phyloP scores from a whole-genome alignment of 306 rosid genomes.

The Phaseolus lunatus region DNA sequence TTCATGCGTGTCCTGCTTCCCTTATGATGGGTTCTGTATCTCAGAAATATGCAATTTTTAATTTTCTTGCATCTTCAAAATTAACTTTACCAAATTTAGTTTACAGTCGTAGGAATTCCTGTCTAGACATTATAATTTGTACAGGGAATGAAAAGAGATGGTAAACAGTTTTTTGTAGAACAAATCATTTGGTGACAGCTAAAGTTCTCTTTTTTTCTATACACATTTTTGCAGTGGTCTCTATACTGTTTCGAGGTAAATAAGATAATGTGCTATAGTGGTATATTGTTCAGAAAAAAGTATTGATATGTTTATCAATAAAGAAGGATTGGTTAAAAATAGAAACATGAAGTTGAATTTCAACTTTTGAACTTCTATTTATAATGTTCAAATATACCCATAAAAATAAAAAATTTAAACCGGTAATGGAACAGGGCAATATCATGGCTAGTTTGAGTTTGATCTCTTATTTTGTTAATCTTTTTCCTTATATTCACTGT shows the following conservation, averaged over 20 bases:
- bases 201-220: constrained; percentile 1
- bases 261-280: constrained; percentile 5
- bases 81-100: constrained; percentile 7
- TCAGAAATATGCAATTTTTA: background rate
- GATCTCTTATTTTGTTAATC: constrained; percentile 25
- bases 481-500: constrained; percentile 29
- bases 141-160: background rate
- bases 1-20: background rate
- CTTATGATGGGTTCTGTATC: background rate
- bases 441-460: constrained; percentile 1
- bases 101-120: background rate
- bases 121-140: constrained; percentile 3
- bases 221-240: background rate
- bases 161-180: constrained; percentile 5
- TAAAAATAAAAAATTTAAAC: background rate
- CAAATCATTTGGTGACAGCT: background rate
- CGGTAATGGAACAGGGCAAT: constrained; percentile 2
- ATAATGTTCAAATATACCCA: background rate
- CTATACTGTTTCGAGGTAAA: constrained; percentile 11
- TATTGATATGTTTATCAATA: background rate
- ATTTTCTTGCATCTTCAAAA: constrained; percentile 26
- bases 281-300: background rate
- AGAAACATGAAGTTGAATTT: constrained; percentile 31
- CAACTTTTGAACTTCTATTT: constrained; percentile 30
- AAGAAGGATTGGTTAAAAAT: constrained; percentile 24